Base-by-base conservation (phyloP, 2,329 filamentous ascomycete genomes). In the Claviceps monticola region DNA sequence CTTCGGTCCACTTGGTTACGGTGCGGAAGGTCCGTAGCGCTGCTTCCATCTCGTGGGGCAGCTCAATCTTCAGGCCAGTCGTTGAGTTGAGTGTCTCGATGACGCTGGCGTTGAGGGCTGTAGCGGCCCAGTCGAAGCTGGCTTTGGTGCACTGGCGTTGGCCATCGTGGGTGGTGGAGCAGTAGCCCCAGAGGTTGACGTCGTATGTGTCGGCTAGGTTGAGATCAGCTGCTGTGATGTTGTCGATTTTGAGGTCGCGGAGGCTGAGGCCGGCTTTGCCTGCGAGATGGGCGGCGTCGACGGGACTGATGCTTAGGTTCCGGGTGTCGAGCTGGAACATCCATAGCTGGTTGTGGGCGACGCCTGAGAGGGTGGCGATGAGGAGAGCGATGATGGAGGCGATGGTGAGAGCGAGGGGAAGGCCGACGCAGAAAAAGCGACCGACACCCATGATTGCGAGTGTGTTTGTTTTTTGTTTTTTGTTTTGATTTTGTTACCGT, bases 111-210 rank as follows among this genome's bases (percentile, higher is more conserved):
- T 85, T 79, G 57, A 94, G 72, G 2, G 82, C 77, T 60, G 84
- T 74, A 67, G 83, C 79, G 60, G 85, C 88, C 81, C 87, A 98
- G 69, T 88, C 74, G 60, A 83, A 82, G 65, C 83, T 72, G 51
- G 82, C 75, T 59, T 81, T 74, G 50, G 82, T 83, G 78, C 91
- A 97, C 59, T 76, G 72, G 56, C 74, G 73, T 56, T 75, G 73
- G 57, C 58, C 58, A 57, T 76, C 75, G 58, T 73, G 66, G 49
- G 75, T 69, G 50, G 77, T 80, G 53, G 74, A 72, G 78, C 93
- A 97, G 77, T 89, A 95, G 64, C 85, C 86, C 86, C 88, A 95
- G 39, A 97, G 75, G 63, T 79, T 80, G 63, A 97, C 75, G 55
- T 86, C 78, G 77, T 96, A 97, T 62, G 82, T 75, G 64, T 91